Base-by-base conservation (phyloP, 1,284 basidiomycete genomes). In the Ustilago bromivora region DNA sequence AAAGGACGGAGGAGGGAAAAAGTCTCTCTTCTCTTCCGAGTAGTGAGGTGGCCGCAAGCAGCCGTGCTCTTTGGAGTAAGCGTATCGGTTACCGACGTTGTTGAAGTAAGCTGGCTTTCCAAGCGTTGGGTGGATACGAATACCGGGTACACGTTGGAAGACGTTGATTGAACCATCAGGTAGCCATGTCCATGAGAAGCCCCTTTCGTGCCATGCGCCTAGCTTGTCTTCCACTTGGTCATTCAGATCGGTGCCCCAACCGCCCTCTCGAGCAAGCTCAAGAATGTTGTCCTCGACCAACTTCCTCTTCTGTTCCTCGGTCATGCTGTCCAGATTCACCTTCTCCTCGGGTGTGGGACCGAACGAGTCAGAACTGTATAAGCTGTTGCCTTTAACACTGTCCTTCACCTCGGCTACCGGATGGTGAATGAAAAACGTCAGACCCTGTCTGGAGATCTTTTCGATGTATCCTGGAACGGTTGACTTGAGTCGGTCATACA, bases 341-440 rank as follows among this genome's bases (percentile, higher is more conserved):
- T 64, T 60, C 1, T 64, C 59, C 7, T 74, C 58, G 1, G 71
- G 49, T 9, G 54, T 56, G 9, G 77, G 69, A 1, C 77, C 77
- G 32, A 79, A 79, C 36, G 73, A 68, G 53, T 71, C 71, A 2
- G 69, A n/a, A 28, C 67, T 71, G 36, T 73, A 79, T 15, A 79
- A 34, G 28, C 69, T 68, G 43, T 79, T 79, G 0, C 77, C 77
- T 38, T 71, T 63, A n/a, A 79, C 57, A 28, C 66, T 59, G 7
- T 53, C 73, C 36, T 79, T 61, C 49, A 79, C 67, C 54, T 61
- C 76, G 4, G 61, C 68, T 1, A 71, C 61, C 1, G 77, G 77
- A 32, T 79, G 77, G 43, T 79, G 73, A 17, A 79, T 79, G 41
- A 76, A 28, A 36, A 79, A 79, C 9, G 77, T 70, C 54, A 79